Base-by-base conservation (phyloP, 192 early-diverging fungal species). In the Podila verticillata region DNA sequence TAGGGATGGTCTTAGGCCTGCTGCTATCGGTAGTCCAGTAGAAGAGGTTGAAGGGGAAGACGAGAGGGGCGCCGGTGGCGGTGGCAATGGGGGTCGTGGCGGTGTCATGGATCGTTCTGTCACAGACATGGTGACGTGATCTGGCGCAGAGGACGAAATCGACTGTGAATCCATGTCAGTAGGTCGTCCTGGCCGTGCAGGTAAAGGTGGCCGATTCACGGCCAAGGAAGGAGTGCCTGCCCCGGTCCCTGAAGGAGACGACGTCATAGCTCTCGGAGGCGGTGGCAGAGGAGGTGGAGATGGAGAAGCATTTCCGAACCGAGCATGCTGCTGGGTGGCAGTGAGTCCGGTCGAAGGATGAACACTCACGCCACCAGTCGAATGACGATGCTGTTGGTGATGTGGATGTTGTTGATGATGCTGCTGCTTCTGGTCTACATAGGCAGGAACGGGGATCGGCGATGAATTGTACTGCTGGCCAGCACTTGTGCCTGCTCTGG, bases 231-330 rank as follows among this genome's bases (percentile, higher is more conserved):
- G 22, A 17, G 64, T 30, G 51, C 22, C 10, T 62, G 20, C 3
- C 44, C 68, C 32, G 30, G 22, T 57, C 30, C 69, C 61, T 3
- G 70, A 36, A 17, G 75, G 75, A 1, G 75, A 79, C 0, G 68
- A 22, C 5, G 63, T 79, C 65, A 63, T 57, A 29, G 63, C 75
- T n/a, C 75, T 66, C 13, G 75, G 75, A 67, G 75, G 75, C 66
- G 75, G 75, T 32, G 75, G 75, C 24, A 79, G 36, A 32, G 75
- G 75, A 30, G 75, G 75, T 15, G 77, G 77, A 31, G 77, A 80
- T 32, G 75, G 75, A 19, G 77, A 68, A 4, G 77, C 70, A 19
- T 62, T 66, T 35, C 65, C 77, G 26, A 80, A 80, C 0, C 77
- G 77, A 15, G 70, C 70, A 2, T 80, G 77, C 29, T 80, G 69